Evolutionary conservation across 1,284 basidiomycete species (phyloP), one percentile per base, ranked within the genome.

Genomic region (Rhodotorula sp.): DNA sequence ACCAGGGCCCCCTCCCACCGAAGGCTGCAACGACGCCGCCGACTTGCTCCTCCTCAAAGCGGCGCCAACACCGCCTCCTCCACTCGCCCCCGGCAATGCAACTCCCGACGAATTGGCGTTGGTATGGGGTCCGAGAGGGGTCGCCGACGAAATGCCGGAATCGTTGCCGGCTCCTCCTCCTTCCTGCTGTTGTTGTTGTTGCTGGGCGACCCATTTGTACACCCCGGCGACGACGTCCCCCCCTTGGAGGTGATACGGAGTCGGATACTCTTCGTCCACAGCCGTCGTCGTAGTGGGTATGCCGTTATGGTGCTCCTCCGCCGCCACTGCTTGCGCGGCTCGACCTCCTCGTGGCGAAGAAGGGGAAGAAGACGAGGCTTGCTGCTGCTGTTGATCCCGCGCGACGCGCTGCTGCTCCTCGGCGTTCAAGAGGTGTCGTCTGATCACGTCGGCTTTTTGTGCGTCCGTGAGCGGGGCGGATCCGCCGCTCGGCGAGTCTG

Each of bases 371-470:
- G 52, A 54, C 50, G 59, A 62, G 47, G 60, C 56, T 55, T 43
- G 38, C 54, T n/a, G 28, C 28, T 28, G 38, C 54, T n/a, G 43
- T 62, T 66, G 71, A 57, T 76, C 74, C 23, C 66, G 59, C 0
- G 74, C 70, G 52, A 71, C 71, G 21, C 66, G 62, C 6, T 55
- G 56, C 49, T 90, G 85, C 71, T 91, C 90, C 63, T 90, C 86
- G 31, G 86, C 87, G 15, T 88, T 86, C 15, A 94, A 89, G 21
- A 97, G 84, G 81, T 95, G 93, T 64, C 87, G 85, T 60, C 89
- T 83, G 19, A 97, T 82, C 0, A 95, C 87, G 75, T 86, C 86
- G 2, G 89, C 89, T 83, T 93, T 95, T 78, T 94, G 91, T 76
- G 91, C 90, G 56, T 90, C 89, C 0, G 82, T 78, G 1, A 84